A percentile compares a stretch with the other conserved stretches of the same genome.
Evolutionary conservation across 345 rosid species (phyloP).

Genomic region (Hypericum perforatum): DNA sequence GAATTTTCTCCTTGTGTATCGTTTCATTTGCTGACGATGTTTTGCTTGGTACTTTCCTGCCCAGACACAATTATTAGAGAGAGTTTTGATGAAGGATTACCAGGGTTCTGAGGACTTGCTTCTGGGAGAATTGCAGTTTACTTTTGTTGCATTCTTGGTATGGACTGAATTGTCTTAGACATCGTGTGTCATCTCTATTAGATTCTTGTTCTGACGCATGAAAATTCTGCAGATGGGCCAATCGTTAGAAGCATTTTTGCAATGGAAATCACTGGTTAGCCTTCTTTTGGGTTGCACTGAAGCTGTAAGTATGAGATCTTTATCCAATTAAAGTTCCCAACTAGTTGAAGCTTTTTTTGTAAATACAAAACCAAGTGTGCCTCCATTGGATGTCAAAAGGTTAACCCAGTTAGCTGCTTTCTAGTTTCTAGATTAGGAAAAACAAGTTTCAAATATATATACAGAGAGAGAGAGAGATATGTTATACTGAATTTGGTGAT

Average conservation of each 20-base stretch:
- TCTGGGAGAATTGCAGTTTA: slow-evolving; percentile 86
- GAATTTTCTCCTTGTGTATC: not conserved
- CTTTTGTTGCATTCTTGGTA: slow-evolving; percentile 88
- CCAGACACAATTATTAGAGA: slow-evolving; percentile 66
- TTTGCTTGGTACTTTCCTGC: slow-evolving; percentile 5
- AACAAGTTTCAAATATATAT: no score
- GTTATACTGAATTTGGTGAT: no score
- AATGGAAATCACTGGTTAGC: slow-evolving; percentile 88
- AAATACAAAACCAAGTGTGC: no score
- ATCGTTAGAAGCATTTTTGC: slow-evolving; percentile 80
- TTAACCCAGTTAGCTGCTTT: no score
- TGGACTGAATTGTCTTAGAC: slow-evolving; percentile 4
- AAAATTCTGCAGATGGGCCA: slow-evolving; percentile 84
- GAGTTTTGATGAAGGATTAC: slow-evolving; percentile 44
- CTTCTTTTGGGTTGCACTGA: slow-evolving; percentile 75
- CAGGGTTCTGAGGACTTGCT: slow-evolving; percentile 65
- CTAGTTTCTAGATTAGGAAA: no score
- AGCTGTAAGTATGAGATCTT: slow-evolving; percentile 47
- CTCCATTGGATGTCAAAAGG: no score
- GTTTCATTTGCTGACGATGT: slow-evolving; percentile 10
- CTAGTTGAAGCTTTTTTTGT: no score
- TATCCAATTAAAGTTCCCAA: no score
- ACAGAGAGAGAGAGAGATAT: no score
- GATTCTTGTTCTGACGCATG: slow-evolving; percentile 1
- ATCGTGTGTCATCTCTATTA: slow-evolving; percentile 2